Evolutionary conservation across 2,329 filamentous ascomycete species (phyloP), one percentile per base, ranked within the genome.

Genomic region (Fusarium tupiense): DNA sequence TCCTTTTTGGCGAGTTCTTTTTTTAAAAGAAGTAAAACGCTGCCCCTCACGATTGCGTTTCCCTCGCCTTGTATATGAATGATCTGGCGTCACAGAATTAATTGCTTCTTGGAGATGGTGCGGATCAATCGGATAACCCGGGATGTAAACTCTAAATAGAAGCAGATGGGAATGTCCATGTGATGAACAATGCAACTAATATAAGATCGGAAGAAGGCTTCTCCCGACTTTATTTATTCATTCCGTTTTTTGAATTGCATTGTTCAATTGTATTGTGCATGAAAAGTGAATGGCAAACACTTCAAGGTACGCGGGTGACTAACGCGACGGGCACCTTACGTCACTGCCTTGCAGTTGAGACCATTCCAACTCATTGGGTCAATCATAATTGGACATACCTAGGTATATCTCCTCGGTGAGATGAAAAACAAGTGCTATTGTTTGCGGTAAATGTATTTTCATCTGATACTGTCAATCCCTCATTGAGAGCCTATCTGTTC

Each of bases 101-200:
- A 72, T 74, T 74, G 72, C 72, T 74, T 74, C 67, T 74, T 69
- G 26, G 35, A 33, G 35, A 24, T 29, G 64, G 47, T 38, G 47
- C 72, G 57, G 63, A 53, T 61, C 31, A 72, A 72, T 37, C 1
- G 37, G 37, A 69, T 72, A 56, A 60, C 37, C 60, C 71, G 52
- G 22, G 20, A 20, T 24, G 31, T 47, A 37, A 38, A 35, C 38
- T 46, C 20, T 54, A 22, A 35, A 47, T n/a, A 17, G 41, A 20
- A 38, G n/a, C 29, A 7, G 10, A 52, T 57, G 16, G 16, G 11
- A 68, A 38, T 26, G 24, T 24, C 16, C 33, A 35, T 29, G 8
- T 9, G 20, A n/a, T 19, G 22, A 43, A 49, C 26, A 17, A 24
- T 37, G 10, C 12, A 52, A 12, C 6, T 26, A 16, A 52, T 29